These are phyloP conservation scores for Nemania abortiva DNA, from an alignment of 2,329 filamentous ascomycete species.

Conservation along the genomic window DNA sequence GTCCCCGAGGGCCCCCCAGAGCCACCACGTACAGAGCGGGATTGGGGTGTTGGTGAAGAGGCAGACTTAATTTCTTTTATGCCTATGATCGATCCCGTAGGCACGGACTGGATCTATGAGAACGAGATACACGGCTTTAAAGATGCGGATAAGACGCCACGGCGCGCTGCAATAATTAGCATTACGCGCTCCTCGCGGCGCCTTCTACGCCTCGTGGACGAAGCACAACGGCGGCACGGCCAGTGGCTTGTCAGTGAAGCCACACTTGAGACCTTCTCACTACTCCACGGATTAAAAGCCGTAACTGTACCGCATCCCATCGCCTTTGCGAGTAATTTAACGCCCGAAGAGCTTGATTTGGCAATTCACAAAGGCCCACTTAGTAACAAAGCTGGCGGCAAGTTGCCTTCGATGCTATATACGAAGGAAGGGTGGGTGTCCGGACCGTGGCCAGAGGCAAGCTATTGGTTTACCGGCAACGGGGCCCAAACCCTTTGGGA, in stretches of 20 bases:
- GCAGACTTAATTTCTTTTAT: constrained; percentile 1
- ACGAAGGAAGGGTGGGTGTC: neutral
- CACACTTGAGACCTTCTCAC: constrained; percentile 3
- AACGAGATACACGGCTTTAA: neutral
- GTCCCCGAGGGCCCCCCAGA: neutral
- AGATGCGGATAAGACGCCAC: neutral
- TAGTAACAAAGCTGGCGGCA: neutral
- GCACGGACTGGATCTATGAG: neutral
- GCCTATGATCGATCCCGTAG: neutral
- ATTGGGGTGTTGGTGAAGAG: neutral
- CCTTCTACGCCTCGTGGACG: neutral
- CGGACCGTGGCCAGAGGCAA: neutral
- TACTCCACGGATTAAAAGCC: constrained; percentile 1
- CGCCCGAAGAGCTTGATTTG: neutral
- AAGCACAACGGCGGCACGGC: neutral
- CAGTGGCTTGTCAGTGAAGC: neutral
- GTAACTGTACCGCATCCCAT: constrained; percentile 3
- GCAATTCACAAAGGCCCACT: neutral
- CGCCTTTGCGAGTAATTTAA: neutral
- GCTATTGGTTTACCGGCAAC: neutral
- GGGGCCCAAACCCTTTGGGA: neutral
- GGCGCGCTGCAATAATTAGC: neutral
- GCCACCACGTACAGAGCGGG: neutral
- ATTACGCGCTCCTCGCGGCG: neutral
- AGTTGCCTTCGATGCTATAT: neutral